phyloP scores from a whole-genome alignment of 192 early-diverging fungal species.

The Globomyces pollinis-pini region DNA sequence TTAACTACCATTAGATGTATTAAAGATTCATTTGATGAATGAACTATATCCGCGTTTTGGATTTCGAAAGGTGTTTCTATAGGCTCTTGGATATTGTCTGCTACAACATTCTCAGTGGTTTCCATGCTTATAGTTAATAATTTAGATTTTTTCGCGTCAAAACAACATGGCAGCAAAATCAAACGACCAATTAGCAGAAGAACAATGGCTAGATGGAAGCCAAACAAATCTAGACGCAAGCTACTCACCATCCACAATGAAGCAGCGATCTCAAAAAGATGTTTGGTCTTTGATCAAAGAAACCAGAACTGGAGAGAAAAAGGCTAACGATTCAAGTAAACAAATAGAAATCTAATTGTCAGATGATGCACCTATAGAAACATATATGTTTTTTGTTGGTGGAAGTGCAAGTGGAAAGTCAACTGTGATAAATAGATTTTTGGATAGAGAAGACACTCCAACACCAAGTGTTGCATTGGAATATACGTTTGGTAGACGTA shows the following conservation, averaged over 20 bases:
- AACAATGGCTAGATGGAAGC: too few species aligned
- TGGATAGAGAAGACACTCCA: conserved; percentile 42
- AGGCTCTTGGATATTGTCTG: too few species aligned
- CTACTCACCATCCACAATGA: not conserved
- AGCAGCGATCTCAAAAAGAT: conserved; percentile 20
- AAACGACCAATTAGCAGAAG: too few species aligned
- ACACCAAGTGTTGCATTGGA: conserved; percentile 39
- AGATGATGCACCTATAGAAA: conserved; percentile 32
- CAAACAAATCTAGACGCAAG: not conserved
- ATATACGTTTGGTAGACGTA: conserved; percentile 42
- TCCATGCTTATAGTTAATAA: too few species aligned
- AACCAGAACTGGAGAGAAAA: conserved; percentile 25
- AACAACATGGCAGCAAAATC: too few species aligned
- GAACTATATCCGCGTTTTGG: too few species aligned
- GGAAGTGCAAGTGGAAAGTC: conserved; percentile 31
- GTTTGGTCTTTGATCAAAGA: conserved; percentile 41
- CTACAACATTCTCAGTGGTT: too few species aligned
- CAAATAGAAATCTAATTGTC: not conserved
- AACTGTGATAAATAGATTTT: conserved; percentile 33
- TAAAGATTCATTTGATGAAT: too few species aligned
- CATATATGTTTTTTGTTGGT: conserved; percentile 34
- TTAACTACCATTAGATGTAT: too few species aligned
- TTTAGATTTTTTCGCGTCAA: too few species aligned
- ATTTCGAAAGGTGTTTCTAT: too few species aligned
- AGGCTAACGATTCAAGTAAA: conserved; percentile 4